A percentile compares a stretch with the other conserved stretches of the same genome.
These are phyloP conservation scores for Pythium graminicola DNA, from an alignment of 352 stramenopile species.

Conservation along the genomic window DNA sequence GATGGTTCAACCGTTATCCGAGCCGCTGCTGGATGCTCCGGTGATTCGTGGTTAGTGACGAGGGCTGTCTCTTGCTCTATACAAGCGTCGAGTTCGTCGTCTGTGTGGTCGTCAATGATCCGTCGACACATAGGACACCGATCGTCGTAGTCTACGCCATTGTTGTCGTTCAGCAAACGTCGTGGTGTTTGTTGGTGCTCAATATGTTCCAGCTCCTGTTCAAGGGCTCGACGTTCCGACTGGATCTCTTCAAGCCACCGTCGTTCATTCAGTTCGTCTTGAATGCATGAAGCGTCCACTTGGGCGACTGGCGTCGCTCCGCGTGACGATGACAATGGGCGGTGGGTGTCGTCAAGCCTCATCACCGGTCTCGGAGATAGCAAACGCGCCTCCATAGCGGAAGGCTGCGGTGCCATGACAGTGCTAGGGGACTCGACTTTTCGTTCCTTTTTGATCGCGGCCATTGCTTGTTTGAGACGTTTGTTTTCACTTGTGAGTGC, in stretches of 20 bases:
- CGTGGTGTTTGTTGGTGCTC: conserved; percentile 12
- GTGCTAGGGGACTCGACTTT: neutral
- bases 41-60: neutral
- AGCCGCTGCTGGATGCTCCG: neutral
- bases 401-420: too few relatives aligned
- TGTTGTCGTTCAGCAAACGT: neutral
- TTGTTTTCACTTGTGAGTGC: conserved; percentile 41
- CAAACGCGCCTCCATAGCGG: neutral
- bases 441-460: conserved; percentile 5
- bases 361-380: neutral
- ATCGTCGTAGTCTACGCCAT: conserved; percentile 23
- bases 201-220: conserved; percentile 33
- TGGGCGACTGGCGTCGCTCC: too few relatives aligned
- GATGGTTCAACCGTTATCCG: neutral
- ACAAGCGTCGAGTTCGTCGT: conserved; percentile 47
- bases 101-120: conserved; percentile 51
- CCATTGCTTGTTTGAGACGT: conserved; percentile 29
- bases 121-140: conserved; percentile 46
- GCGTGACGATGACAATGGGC: too few relatives aligned
- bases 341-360: neutral
- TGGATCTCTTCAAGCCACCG: conserved; percentile 17
- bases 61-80: conserved; percentile 42
- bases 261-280: conserved; percentile 2
- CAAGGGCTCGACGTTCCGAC: conserved; percentile 32
- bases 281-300: too few relatives aligned